Conservation (phyloP, 1,284 basidiomycete genomes). For the Papiliotrema terrestris region DNA sequence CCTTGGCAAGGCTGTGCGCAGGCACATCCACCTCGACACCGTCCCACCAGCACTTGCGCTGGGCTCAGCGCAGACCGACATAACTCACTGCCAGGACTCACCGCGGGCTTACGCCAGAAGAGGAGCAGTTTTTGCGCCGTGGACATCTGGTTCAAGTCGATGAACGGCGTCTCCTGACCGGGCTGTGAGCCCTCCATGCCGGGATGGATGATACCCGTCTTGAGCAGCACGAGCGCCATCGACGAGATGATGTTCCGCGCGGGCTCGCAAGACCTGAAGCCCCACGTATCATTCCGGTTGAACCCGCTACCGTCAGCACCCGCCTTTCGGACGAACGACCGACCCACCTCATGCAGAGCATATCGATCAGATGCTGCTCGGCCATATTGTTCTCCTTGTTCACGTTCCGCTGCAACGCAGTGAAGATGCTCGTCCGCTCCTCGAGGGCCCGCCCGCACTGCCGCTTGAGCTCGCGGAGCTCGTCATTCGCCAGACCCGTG, state of each 20-base stretch:
- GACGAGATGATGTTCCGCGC: conserved; percentile 95
- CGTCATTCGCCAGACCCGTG: conserved; percentile 68
- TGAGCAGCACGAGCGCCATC: conserved; percentile 93
- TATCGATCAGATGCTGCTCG: conserved; percentile 98
- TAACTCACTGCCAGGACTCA: too few relatives aligned
- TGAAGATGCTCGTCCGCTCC: conserved; percentile 89
- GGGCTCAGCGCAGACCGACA: conserved; percentile 4
- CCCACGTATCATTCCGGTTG: conserved; percentile 93
- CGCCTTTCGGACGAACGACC: background rate
- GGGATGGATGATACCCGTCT: conserved; percentile 85
- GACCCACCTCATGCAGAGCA: conserved; percentile 96
- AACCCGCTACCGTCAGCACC: conserved; percentile 66
- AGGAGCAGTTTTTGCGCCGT: conserved; percentile 95
- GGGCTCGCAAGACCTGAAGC: conserved; percentile 92
- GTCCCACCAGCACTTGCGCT: conserved; percentile 98
- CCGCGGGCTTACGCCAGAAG: conserved; percentile 98
- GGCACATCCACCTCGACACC: conserved; percentile 85
- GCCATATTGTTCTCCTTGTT: conserved; percentile 99
- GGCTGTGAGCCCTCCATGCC: conserved; percentile 27
- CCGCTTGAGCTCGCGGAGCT: conserved; percentile 71
- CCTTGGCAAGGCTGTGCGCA: conserved; percentile 4
- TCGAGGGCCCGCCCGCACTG: conserved; percentile 83
- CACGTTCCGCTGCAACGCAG: conserved; percentile 95
- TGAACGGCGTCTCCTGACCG: conserved; percentile 24
- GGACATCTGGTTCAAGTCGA: conserved; percentile 90